These are phyloP conservation scores for Lactarius quietus DNA, from an alignment of 768 basidiomycete genomes.

Conservation along the genomic window DNA sequence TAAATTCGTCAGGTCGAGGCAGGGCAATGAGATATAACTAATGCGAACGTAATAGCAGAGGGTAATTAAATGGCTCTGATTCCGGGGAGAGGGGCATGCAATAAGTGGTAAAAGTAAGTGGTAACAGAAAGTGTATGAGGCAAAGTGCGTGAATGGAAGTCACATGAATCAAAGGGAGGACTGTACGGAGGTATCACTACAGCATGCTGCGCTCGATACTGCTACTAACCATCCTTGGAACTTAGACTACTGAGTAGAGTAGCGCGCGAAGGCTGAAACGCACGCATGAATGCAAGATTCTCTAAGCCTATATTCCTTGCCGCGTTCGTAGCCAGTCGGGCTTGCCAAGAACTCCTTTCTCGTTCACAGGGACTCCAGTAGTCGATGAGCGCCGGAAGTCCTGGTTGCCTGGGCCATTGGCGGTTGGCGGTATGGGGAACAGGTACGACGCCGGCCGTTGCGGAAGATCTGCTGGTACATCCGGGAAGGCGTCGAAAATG, in stretches of 20 bases:
- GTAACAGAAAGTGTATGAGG: slow-evolving; percentile 9
- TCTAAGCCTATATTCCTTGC: neutral
- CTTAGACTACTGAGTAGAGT: slow-evolving; percentile 1
- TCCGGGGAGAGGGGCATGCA: slow-evolving; percentile 10
- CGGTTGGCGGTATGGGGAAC: slow-evolving; percentile 15
- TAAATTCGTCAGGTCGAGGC: slow-evolving; percentile 4
- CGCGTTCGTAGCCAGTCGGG: slow-evolving; percentile 7
- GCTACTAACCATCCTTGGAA: neutral
- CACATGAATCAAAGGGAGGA: neutral
- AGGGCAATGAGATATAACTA: slow-evolving; percentile 10
- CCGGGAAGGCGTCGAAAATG: slow-evolving; percentile 69
- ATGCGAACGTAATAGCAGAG: slow-evolving; percentile 10
- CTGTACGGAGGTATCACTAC: neutral
- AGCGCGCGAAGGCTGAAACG: neutral
- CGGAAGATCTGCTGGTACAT: slow-evolving; percentile 51
- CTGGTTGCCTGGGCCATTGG: neutral
- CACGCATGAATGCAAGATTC: neutral
- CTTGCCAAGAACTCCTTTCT: slow-evolving; percentile 9
- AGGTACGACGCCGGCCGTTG: slow-evolving; percentile 16
- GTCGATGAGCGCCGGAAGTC: slow-evolving; percentile 16
- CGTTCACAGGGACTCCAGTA: slow-evolving; percentile 1
- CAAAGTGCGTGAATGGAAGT: neutral
- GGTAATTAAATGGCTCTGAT: slow-evolving; percentile 10
- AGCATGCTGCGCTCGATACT: neutral
- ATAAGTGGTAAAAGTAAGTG: slow-evolving; percentile 3